phyloP scores from a whole-genome alignment of 208 protist genomes.

The Leishmania turanica region DNA sequence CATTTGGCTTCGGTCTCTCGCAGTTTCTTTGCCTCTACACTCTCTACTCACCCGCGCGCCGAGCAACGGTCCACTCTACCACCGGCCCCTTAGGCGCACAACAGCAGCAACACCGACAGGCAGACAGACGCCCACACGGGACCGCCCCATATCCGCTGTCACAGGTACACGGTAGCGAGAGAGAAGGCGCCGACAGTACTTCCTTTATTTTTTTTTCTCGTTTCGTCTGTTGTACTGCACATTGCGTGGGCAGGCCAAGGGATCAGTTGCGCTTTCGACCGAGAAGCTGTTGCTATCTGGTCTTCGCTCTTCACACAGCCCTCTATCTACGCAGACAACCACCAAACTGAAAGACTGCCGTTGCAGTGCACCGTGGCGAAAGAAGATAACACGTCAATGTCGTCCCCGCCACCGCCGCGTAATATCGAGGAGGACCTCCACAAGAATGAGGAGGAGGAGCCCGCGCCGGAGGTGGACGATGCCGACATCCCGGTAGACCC shows the following conservation, averaged over 20 bases:
- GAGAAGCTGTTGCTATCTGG: neutral
- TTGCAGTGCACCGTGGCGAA: neutral
- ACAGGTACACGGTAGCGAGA: neutral
- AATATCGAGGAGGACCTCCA: conserved; percentile 27
- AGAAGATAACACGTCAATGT: conserved; percentile 21
- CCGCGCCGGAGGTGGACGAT: conserved; percentile 31
- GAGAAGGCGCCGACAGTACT: neutral
- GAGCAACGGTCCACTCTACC: neutral
- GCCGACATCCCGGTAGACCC: conserved; percentile 77
- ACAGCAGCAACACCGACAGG: neutral
- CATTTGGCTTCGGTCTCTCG: neutral
- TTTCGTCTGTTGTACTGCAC: neutral
- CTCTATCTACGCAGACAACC: neutral
- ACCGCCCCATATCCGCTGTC: neutral
- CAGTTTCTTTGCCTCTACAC: neutral
- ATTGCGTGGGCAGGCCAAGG: neutral
- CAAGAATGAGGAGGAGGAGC: conserved; percentile 44
- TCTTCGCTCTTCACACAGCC: neutral
- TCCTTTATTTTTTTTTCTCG: conserved; percentile 12
- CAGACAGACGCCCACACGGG: neutral
- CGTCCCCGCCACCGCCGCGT: conserved; percentile 14
- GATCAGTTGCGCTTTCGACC: conserved; percentile 1
- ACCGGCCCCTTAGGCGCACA: neutral
- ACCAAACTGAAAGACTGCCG: neutral
- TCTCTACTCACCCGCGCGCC: neutral